phyloP scores from a whole-genome alignment of 805 yeast genomes.

The Candida ortonii region DNA sequence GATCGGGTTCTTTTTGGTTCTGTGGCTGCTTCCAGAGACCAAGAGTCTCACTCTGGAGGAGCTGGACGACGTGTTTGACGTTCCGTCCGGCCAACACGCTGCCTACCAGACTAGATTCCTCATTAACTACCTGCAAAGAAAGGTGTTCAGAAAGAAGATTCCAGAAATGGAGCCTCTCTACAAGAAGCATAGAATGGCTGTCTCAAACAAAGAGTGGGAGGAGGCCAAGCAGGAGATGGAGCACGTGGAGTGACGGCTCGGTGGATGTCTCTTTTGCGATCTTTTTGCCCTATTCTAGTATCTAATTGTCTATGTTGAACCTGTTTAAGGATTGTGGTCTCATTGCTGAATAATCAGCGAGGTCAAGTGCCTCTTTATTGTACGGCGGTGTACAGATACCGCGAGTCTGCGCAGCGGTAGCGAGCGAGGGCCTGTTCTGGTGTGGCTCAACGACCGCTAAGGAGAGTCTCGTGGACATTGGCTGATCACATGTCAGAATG shows the following conservation, averaged over 20 bases:
- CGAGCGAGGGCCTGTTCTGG: too few species aligned
- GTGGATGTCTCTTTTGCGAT: too few species aligned
- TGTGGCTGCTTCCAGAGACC: constrained; percentile 73
- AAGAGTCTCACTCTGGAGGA: constrained; percentile 72
- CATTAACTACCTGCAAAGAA: constrained; percentile 43
- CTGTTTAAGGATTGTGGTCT: too few species aligned
- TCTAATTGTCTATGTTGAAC: too few species aligned
- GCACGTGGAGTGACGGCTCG: constrained; percentile 51
- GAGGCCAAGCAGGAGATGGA: constrained; percentile 50
- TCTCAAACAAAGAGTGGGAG: constrained; percentile 60
- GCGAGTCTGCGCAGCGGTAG: too few species aligned
- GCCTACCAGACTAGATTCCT: constrained; percentile 40
- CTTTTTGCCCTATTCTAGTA: too few species aligned
- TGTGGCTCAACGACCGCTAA: too few species aligned
- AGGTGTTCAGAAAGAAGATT: constrained; percentile 47
- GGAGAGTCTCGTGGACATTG: too few species aligned
- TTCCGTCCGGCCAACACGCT: constrained; percentile 57
- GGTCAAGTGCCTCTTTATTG: too few species aligned
- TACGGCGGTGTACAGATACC: too few species aligned
- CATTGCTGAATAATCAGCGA: too few species aligned
- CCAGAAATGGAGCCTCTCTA: constrained; percentile 54
- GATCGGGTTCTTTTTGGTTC: constrained; percentile 64
- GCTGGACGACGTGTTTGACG: constrained; percentile 68
- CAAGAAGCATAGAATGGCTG: constrained; percentile 55
- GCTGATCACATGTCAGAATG: too few species aligned